phyloP scores from a whole-genome alignment of 768 basidiomycete species.

The Mycena capillaripes region DNA sequence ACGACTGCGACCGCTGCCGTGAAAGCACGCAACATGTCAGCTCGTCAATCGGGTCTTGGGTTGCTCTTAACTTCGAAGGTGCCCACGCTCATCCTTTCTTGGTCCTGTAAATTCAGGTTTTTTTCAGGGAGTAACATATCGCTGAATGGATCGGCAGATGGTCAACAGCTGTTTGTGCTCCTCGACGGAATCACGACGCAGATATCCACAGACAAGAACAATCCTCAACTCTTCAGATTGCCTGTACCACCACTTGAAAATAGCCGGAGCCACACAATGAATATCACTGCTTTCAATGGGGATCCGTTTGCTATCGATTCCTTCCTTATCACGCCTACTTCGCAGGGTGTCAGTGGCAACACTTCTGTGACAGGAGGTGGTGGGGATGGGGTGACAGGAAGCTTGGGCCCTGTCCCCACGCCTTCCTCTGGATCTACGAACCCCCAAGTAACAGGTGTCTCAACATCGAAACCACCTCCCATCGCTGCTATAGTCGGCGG shows the following conservation, averaged over 20 bases:
- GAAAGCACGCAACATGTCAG: background rate
- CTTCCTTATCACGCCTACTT: background rate
- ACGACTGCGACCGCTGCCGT: background rate
- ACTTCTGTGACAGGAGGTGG: too few species aligned
- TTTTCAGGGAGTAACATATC: background rate
- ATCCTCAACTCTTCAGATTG: background rate
- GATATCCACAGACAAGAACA: background rate
- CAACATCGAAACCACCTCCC: background rate
- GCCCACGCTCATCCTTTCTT: background rate
- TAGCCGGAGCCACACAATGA: slow-evolving; percentile 13
- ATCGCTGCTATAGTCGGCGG: background rate
- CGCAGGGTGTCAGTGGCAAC: too few species aligned
- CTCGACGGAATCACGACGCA: background rate
- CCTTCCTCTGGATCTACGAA: background rate
- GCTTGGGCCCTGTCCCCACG: too few species aligned
- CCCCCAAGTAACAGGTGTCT: background rate
- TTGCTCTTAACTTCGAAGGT: slow-evolving; percentile 9
- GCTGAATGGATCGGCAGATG: background rate
- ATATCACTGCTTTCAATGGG: background rate
- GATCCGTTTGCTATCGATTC: background rate
- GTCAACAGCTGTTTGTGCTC: background rate
- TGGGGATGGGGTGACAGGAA: too few species aligned
- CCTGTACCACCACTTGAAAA: background rate
- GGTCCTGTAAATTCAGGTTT: background rate
- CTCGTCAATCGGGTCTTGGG: background rate